Percentiles rank a stretch among this genome's conserved stretches.
phyloP scores from a whole-genome alignment of 2,329 filamentous ascomycete genomes.

The Alternaria alternata region DNA sequence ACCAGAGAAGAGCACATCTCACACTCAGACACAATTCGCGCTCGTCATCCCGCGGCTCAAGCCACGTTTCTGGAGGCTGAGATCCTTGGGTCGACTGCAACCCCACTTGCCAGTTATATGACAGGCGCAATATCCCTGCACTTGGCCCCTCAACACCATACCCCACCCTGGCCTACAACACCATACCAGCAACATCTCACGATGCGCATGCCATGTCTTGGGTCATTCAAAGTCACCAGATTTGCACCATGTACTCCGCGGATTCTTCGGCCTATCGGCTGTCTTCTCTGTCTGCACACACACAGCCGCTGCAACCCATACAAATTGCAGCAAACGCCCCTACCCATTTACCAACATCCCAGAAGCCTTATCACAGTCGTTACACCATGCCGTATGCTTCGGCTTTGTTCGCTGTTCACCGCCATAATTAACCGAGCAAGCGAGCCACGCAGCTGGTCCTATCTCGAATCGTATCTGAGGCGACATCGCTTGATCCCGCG shows the following conservation, averaged over 20 bases:
- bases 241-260: background rate
- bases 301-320: slow-evolving; percentile 1
- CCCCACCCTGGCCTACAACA: slow-evolving; percentile 33
- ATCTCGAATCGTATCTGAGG: slow-evolving; percentile 8
- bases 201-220: slow-evolving; percentile 14
- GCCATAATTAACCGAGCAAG: slow-evolving; percentile 28
- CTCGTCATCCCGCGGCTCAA: slow-evolving; percentile 13
- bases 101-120: slow-evolving; percentile 43
- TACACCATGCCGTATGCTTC: slow-evolving; percentile 25
- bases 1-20: background rate
- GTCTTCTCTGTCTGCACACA: background rate
- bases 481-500: slow-evolving; percentile 22
- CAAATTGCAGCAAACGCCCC: background rate
- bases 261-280: background rate
- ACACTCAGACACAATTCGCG: background rate
- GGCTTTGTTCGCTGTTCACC: slow-evolving; percentile 36
- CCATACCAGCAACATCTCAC: slow-evolving; percentile 23
- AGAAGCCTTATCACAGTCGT: slow-evolving; percentile 9
- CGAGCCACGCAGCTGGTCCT: slow-evolving; percentile 18
- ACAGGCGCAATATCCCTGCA: slow-evolving; percentile 32
- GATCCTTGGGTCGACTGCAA: slow-evolving; percentile 6
- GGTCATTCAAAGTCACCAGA: background rate
- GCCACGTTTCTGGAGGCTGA: slow-evolving; percentile 22
- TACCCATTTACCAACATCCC: background rate
- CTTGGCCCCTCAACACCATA: slow-evolving; percentile 40